Conservation (phyloP, 106 monocot genomes). For the Acanthochlamys bracteata region DNA sequence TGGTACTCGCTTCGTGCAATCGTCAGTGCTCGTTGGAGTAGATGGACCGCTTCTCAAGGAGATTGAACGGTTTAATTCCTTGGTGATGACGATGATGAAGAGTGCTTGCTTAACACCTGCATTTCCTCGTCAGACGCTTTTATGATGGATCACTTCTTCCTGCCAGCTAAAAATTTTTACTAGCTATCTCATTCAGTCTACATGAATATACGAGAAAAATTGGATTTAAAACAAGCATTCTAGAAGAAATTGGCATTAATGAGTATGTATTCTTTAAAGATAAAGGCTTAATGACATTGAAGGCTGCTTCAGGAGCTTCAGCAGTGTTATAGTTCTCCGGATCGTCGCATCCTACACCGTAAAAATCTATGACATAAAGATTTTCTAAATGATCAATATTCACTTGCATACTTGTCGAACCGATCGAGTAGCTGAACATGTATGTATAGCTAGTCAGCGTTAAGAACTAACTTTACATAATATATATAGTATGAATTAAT, state of each 20-base stretch:
- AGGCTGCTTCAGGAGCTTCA: slow-evolving; percentile 21
- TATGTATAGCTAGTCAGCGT: too few relatives aligned
- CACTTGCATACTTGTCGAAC: too few relatives aligned
- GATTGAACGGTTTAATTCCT: slow-evolving; percentile 32
- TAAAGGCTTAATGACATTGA: slow-evolving; percentile 11
- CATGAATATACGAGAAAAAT: background rate
- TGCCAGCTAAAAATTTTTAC: slow-evolving; percentile 31
- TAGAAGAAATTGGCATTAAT: background rate
- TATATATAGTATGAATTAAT: too few relatives aligned
- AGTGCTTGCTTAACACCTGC: slow-evolving; percentile 15
- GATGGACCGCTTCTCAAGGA: slow-evolving; percentile 30
- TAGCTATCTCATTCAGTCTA: slow-evolving; percentile 32
- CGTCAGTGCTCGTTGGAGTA: slow-evolving; percentile 36
- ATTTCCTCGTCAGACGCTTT: slow-evolving; percentile 54
- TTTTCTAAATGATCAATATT: too few relatives aligned
- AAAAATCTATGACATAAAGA: too few relatives aligned
- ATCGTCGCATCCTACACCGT: slow-evolving; percentile 15
- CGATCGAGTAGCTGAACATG: too few relatives aligned
- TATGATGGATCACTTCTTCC: slow-evolving; percentile 31
- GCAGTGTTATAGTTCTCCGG: slow-evolving; percentile 11
- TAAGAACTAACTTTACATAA: too few relatives aligned
- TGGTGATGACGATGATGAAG: slow-evolving; percentile 6
- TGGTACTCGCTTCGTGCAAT: slow-evolving; percentile 23
- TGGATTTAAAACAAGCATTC: background rate
- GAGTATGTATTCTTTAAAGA: too few relatives aligned